Conservation (phyloP, 83 land plant genomes). For the Larix sibirica region DNA sequence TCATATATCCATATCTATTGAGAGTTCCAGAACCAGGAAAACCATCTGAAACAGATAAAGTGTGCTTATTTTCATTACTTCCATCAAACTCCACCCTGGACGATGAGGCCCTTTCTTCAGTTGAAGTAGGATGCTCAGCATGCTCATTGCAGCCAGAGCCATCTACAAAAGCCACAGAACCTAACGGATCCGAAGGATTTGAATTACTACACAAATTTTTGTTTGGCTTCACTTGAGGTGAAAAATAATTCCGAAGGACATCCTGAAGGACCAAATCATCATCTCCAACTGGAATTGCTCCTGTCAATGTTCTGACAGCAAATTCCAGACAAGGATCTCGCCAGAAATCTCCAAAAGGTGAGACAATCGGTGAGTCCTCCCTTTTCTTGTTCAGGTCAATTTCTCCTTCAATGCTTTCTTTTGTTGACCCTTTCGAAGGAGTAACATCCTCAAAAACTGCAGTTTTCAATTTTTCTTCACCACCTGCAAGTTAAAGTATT, state of each 20-base stretch:
- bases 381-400: not conserved
- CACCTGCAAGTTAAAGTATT: conserved; percentile 4
- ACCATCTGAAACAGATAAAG: not conserved
- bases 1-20: too few relatives aligned
- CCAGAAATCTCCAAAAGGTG: conserved; percentile 29
- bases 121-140: not conserved
- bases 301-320: conserved; percentile 50
- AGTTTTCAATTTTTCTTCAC: not conserved
- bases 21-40: not conserved
- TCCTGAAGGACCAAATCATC: not conserved
- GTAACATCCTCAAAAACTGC: not conserved
- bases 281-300: conserved; percentile 30
- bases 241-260: not conserved
- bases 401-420: not conserved
- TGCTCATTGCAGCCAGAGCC: conserved; percentile 3
- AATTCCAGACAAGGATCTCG: conserved; percentile 53
- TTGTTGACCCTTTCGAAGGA: not conserved
- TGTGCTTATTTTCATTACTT: not conserved
- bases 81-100: not conserved
- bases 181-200: not conserved
- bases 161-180: not conserved
- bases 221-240: not conserved
- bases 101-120: not conserved
- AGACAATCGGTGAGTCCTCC: not conserved
- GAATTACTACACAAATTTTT: not conserved